These are phyloP conservation scores for Geum urbanum DNA, from an alignment of 306 rosid genomes.

Conservation along the genomic window DNA sequence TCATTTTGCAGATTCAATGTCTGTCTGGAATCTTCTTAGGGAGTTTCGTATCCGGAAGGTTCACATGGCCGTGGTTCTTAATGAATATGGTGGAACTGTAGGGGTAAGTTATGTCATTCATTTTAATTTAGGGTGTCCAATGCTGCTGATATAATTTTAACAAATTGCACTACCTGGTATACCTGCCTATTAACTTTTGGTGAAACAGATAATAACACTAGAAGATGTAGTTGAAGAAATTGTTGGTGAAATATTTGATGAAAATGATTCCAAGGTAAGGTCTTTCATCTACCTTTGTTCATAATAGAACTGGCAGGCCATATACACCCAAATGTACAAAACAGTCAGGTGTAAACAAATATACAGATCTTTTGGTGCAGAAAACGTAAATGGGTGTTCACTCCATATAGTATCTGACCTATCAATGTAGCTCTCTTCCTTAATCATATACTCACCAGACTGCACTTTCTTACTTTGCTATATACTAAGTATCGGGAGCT, in stretches of 20 bases:
- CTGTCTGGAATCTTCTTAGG: conserved; percentile 99
- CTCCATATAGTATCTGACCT: background rate
- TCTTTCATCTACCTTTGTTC: background rate
- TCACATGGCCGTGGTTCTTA: conserved; percentile 99
- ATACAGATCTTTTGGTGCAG: background rate
- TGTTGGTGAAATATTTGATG: conserved; percentile 98
- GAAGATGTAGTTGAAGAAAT: conserved; percentile 99
- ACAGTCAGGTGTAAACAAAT: background rate
- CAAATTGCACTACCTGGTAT: conserved; percentile 9
- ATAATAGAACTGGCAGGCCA: background rate
- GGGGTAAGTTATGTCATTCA: conserved; percentile 60
- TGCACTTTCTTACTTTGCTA: background rate
- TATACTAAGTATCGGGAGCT: background rate
- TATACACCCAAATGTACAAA: background rate
- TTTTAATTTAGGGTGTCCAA: background rate
- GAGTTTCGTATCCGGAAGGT: conserved; percentile 97
- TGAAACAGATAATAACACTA: conserved; percentile 74
- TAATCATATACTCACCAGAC: background rate
- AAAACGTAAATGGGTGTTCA: background rate
- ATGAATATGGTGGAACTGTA: conserved; percentile 98
- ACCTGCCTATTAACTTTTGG: background rate
- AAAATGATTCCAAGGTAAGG: conserved; percentile 88
- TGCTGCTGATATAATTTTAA: background rate
- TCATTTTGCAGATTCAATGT: conserved; percentile 90
- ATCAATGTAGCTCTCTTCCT: background rate